Percentiles rank a stretch among this genome's conserved stretches.
Conservation (phyloP, 2,329 filamentous ascomycete genomes). For the Helotiales sp. region DNA sequence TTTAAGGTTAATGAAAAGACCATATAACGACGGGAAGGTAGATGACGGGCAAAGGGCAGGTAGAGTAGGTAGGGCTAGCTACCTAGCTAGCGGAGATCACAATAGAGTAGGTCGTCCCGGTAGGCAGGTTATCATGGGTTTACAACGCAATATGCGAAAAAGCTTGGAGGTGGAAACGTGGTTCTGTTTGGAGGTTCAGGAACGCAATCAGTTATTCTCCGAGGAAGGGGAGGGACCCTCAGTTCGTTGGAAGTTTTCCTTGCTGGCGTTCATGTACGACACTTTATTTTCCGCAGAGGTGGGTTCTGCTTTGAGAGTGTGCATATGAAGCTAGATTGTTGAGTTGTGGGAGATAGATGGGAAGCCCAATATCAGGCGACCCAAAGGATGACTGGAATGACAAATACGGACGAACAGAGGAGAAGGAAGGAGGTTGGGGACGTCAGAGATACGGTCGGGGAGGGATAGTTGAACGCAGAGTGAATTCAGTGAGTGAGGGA, state of each 20-base stretch:
- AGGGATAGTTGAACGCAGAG: neutral
- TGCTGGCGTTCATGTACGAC: neutral
- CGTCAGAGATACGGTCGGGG: neutral
- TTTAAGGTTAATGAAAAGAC: constrained; percentile 5
- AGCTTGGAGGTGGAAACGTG: constrained; percentile 1
- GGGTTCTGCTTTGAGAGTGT: neutral
- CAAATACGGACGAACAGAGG: constrained; percentile 9
- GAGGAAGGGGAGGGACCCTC: neutral
- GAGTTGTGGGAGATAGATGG: constrained; percentile 11
- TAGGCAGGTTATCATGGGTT: neutral
- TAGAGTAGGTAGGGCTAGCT: neutral
- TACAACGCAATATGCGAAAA: constrained; percentile 4
- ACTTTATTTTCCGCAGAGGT: neutral
- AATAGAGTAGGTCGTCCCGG: neutral
- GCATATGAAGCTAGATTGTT: constrained; percentile 13
- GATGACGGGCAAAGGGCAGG: neutral
- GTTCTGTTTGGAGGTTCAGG: neutral
- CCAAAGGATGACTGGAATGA: neutral
- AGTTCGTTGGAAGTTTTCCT: neutral
- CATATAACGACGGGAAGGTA: constrained; percentile 1
- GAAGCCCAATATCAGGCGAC: neutral
- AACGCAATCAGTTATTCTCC: constrained; percentile 3
- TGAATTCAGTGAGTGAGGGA: neutral
- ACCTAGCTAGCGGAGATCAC: neutral
- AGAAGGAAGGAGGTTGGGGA: neutral